Evolutionary conservation across 176 grass and related monocot species (phyloP).

Genomic region (Rhipidocladum racemiflorum): DNA sequence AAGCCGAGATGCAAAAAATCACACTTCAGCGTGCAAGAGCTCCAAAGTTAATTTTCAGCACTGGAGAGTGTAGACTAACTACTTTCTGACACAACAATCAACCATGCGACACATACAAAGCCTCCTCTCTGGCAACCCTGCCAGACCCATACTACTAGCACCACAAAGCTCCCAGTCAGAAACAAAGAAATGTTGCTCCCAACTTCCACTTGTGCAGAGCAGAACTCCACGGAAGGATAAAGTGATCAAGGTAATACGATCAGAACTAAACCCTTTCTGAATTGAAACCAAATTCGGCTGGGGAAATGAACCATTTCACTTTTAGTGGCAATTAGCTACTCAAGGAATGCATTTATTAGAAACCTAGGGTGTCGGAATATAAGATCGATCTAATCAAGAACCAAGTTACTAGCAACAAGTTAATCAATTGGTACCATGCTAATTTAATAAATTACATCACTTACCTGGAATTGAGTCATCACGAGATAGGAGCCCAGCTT

Average conservation of each 20-base stretch:
- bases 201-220: not conserved
- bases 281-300: not conserved
- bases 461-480: conserved; percentile 86
- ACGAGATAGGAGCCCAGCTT: conserved; percentile 84
- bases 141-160: not conserved
- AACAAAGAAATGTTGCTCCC: not conserved
- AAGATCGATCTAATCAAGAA: not conserved
- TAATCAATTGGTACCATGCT: not conserved
- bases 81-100: not conserved
- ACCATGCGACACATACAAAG: not conserved
- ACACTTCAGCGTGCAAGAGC: not conserved
- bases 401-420: not conserved
- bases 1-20: not conserved
- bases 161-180: not conserved
- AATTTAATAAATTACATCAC: not conserved
- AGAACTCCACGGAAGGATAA: not conserved
- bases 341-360: not conserved
- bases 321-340: not conserved
- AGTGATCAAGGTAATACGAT: not conserved
- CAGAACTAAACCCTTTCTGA: not conserved
- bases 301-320: not conserved
- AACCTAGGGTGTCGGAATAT: not conserved
- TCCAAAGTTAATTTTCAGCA: not conserved
- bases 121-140: not conserved
- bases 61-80: not conserved